Evolutionary conservation across 495 filamentous ascomycete genomes (phyloP), one percentile per base, ranked within the genome.

Genomic region (Daldinia decipiens): DNA sequence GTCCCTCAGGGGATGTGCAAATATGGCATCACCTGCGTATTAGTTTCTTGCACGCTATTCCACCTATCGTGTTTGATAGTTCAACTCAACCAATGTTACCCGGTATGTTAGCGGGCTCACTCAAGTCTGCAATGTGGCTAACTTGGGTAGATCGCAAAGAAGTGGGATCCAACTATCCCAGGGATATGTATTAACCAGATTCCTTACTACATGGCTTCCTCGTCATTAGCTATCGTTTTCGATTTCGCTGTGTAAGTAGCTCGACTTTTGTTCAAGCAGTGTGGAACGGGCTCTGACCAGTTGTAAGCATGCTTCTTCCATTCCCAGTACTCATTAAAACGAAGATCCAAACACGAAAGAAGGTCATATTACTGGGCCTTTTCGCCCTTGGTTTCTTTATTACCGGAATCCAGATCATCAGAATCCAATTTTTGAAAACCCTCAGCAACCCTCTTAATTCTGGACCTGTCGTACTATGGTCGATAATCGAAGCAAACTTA

Each of bases 381-480:
- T 87, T 86, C 74, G 78, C 80, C 21, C 78, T 87, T 17, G 83
- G 83, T 54, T 78, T 85, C 62, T 88, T 88, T 77, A 78, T 87
- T 52, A 86, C 85, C 21, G 64, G 82, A 61, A 86, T 85, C 62
- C 84, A 87, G 68, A 82, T 86, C 59, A 80, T 87, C 62, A 85
- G 85, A 38, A 84, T 88, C 63, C 81, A 84, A 68, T 84, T 76
- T 26, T 77, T 87, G 51, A 80, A 78, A 29, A 74, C 76, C 43
- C 77, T 85, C 2, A 59, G 58, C 32, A 79, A 81, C 63, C 81
- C 80, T 66, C 79, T 81, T 31, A 82, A 87, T 72, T 82, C 79
- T 47, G 78, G 82, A 8, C 69, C 75, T 0, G 74, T 87, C 15
- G 77, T 85, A 31, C 74, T 84, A n/a, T 87, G 85, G 84, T 87